These are phyloP conservation scores for Neofusicoccum ribis DNA, from an alignment of 2,329 filamentous ascomycete species.

Conservation along the genomic window DNA sequence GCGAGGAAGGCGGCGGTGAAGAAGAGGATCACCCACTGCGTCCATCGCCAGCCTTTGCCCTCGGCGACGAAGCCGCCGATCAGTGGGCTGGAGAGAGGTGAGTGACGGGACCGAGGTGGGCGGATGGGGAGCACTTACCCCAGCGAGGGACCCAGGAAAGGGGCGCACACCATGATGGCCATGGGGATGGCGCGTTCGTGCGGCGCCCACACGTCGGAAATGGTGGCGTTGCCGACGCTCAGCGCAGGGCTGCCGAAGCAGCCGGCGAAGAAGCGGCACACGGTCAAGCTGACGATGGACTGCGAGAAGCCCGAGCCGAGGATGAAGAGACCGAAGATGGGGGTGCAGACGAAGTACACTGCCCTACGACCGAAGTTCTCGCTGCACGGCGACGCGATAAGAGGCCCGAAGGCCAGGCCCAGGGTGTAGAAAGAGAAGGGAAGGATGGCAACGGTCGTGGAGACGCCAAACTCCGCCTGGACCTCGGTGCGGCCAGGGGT, in stretches of 20 bases:
- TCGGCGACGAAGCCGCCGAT: constrained; percentile 42
- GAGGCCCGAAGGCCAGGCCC: constrained; percentile 67
- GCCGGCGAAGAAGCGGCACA: constrained; percentile 59
- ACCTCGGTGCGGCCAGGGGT: constrained; percentile 18
- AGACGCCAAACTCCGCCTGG: constrained; percentile 25
- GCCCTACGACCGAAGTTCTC: constrained; percentile 69
- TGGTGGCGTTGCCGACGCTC: constrained; percentile 41
- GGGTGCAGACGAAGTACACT: constrained; percentile 69
- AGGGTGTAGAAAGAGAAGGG: constrained; percentile 29
- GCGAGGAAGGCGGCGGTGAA: constrained; percentile 37
- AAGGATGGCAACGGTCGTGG: constrained; percentile 24
- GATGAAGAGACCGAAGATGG: constrained; percentile 58
- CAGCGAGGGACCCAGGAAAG: constrained; percentile 37
- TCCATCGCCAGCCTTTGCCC: constrained; percentile 41
- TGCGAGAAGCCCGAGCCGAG: constrained; percentile 51
- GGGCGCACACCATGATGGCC: constrained; percentile 35
- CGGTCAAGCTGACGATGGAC: constrained; percentile 67
- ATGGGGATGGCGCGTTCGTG: constrained; percentile 32
- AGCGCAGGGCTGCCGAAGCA: constrained; percentile 33
- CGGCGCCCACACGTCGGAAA: constrained; percentile 38
- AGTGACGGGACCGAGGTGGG: neutral
- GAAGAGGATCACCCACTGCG: constrained; percentile 43
- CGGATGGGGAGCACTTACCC: constrained; percentile 28
- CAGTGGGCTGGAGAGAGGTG: constrained; percentile 30
- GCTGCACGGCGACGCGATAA: constrained; percentile 71